These are phyloP conservation scores for Peribolospora kevripleyi DNA, from an alignment of 768 basidiomycete species.

Conservation along the genomic window DNA sequence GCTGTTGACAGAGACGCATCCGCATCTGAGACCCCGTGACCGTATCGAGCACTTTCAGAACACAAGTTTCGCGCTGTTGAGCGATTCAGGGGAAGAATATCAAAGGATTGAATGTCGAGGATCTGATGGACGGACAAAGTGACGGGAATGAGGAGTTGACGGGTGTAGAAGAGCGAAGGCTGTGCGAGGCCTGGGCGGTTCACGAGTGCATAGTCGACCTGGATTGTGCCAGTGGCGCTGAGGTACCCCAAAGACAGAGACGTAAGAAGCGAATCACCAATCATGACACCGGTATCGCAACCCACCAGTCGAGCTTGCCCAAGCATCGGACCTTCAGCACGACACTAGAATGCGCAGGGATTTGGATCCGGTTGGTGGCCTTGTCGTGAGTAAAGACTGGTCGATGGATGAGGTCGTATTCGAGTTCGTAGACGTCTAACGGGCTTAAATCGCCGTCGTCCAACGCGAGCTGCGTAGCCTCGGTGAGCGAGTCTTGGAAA, in stretches of 20 bases:
- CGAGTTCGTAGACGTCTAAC: constrained; percentile 73
- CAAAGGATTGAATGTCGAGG: constrained; percentile 65
- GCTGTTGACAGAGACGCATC: too few species aligned
- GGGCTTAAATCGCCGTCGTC: constrained; percentile 49
- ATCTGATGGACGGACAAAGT: constrained; percentile 87
- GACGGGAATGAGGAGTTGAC: constrained; percentile 68
- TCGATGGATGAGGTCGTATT: constrained; percentile 47
- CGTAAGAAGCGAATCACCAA: neutral
- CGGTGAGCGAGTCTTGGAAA: constrained; percentile 75
- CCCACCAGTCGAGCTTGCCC: constrained; percentile 82
- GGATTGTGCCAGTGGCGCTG: constrained; percentile 54
- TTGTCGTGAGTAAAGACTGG: constrained; percentile 57
- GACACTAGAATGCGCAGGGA: constrained; percentile 45
- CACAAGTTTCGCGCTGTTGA: too few species aligned
- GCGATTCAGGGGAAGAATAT: constrained; percentile 37
- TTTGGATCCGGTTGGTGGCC: constrained; percentile 24
- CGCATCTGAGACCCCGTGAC: too few species aligned
- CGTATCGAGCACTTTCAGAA: too few species aligned
- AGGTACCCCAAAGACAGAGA: neutral
- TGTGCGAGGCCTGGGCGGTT: constrained; percentile 23
- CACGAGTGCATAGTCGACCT: constrained; percentile 57
- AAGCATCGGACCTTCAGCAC: constrained; percentile 47
- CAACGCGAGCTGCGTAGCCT: constrained; percentile 46
- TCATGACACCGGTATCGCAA: constrained; percentile 2
- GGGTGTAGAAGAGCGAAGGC: constrained; percentile 42